Evolutionary conservation across 75 land plant genomes (phyloP).

Genomic region (Sequoiadendron giganteum): DNA sequence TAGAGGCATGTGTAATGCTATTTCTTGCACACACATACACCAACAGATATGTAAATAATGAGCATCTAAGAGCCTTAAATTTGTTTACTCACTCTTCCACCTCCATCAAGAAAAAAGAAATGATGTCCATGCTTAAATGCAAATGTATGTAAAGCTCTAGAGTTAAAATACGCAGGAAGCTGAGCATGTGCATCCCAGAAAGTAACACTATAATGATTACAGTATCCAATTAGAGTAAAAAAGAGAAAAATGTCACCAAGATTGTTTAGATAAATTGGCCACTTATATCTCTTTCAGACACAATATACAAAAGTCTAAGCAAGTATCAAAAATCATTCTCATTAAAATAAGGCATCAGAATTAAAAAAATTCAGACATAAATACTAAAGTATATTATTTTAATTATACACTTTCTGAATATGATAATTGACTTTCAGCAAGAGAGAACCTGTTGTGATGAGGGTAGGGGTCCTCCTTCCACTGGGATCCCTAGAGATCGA

Average conservation of each 20-base stretch:
- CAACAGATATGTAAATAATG: background rate
- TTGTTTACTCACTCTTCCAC: background rate
- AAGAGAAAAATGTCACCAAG: background rate
- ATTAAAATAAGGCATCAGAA: background rate
- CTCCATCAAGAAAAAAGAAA: background rate
- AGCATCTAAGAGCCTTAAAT: background rate
- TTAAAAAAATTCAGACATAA: background rate
- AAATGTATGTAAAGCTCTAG: background rate
- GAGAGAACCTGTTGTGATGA: slow-evolving; percentile 45
- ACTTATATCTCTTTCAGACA: background rate
- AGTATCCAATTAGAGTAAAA: background rate
- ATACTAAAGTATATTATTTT: background rate
- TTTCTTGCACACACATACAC: background rate
- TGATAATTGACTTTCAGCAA: background rate
- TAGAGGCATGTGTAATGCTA: background rate
- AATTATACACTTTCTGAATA: background rate
- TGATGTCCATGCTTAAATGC: background rate
- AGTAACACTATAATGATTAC: background rate
- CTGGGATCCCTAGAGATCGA: slow-evolving; percentile 65
- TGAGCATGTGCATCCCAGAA: background rate
- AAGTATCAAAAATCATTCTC: background rate
- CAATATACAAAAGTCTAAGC: background rate
- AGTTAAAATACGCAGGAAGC: background rate
- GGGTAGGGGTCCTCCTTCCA: slow-evolving; percentile 59
- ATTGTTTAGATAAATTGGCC: background rate